A percentile compares a stretch with the other conserved stretches of the same genome.
Conservation (phyloP, 495 filamentous ascomycete genomes). For the Penicillium subrubescens region DNA sequence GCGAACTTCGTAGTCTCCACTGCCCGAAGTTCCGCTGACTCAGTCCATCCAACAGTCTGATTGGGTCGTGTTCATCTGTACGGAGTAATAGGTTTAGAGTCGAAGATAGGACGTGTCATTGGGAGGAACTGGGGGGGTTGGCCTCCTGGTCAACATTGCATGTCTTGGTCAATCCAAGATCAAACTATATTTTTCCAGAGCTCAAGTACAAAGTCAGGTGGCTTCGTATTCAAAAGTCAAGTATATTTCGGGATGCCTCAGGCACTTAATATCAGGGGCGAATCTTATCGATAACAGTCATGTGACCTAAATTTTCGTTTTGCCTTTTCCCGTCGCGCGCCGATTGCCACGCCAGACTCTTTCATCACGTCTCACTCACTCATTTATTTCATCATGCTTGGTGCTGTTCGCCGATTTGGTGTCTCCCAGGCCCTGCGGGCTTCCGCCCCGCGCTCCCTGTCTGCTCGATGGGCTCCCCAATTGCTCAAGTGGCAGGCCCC, state of each 20-base stretch:
- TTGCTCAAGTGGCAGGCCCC: slow-evolving; percentile 35
- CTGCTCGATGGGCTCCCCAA: slow-evolving; percentile 32
- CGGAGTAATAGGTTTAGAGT: not conserved
- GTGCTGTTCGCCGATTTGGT: slow-evolving; percentile 45
- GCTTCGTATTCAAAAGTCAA: not conserved
- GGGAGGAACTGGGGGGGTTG: not conserved
- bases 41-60: not conserved
- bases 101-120: not conserved
- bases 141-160: not conserved
- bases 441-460: slow-evolving; percentile 33
- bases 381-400: slow-evolving; percentile 39
- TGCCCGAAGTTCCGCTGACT: slow-evolving; percentile 3
- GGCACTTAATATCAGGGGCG: slow-evolving; percentile 1
- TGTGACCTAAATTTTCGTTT: slow-evolving; percentile 25
- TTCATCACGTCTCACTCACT: not conserved
- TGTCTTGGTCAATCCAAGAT: too few relatives aligned
- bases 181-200: not conserved
- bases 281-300: slow-evolving; percentile 31
- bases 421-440: slow-evolving; percentile 41
- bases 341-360: not conserved
- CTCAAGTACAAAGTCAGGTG: not conserved
- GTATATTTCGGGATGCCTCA: not conserved
- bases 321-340: slow-evolving; percentile 16
- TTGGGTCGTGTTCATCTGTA: not conserved
- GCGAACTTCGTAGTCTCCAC: not conserved